Conservation (phyloP, 2,329 filamentous ascomycete species). For the Bipolaris bicolor region DNA sequence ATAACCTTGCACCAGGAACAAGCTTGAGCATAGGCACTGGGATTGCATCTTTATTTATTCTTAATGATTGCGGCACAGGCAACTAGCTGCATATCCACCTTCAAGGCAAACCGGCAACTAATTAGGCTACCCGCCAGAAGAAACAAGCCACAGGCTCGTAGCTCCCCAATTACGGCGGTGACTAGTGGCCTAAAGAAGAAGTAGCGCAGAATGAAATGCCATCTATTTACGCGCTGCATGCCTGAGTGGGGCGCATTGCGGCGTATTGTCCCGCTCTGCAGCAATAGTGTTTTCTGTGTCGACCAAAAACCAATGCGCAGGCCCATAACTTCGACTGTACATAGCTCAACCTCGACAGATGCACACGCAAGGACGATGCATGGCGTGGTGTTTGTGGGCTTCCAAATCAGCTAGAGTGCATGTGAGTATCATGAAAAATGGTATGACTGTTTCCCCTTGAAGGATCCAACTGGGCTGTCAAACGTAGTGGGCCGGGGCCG, state of each 20-base stretch:
- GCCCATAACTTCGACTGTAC: not conserved
- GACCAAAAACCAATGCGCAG: not conserved
- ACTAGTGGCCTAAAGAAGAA: constrained; percentile 1
- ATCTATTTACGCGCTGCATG: constrained; percentile 7
- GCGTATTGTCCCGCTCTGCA: not conserved
- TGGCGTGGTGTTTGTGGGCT: not conserved
- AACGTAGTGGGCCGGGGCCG: constrained; percentile 9
- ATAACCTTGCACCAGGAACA: constrained; percentile 14
- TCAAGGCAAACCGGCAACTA: constrained; percentile 4
- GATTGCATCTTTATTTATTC: constrained; percentile 15
- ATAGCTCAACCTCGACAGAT: not conserved
- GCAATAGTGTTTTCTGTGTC: not conserved
- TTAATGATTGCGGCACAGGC: not conserved
- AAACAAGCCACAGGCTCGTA: constrained; percentile 1
- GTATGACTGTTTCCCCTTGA: not conserved
- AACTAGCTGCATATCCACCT: constrained; percentile 6
- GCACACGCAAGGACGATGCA: not conserved
- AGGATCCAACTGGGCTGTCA: not conserved
- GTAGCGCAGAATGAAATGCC: constrained; percentile 7
- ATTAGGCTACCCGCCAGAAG: constrained; percentile 6
- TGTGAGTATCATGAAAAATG: not conserved
- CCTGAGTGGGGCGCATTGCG: constrained; percentile 3
- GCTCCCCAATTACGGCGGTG: constrained; percentile 14
- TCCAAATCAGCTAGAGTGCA: not conserved
- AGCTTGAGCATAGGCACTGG: constrained; percentile 13